These are phyloP conservation scores for Ophiorrhiza pumila DNA, from an alignment of 257 asterid species.

Conservation along the genomic window DNA sequence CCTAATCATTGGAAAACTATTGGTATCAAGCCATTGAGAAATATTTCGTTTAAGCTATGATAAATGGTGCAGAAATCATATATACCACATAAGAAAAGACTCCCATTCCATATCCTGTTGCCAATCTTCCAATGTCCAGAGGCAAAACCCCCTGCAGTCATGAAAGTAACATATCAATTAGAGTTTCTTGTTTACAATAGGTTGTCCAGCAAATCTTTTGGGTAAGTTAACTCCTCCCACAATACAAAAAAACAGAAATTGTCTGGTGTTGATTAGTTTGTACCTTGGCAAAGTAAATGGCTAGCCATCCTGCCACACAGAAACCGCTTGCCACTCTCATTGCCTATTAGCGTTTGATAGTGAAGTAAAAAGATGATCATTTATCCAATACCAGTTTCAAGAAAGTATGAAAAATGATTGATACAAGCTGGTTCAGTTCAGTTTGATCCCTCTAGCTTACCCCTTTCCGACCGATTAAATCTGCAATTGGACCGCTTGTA, in stretches of 20 bases:
- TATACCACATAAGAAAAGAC: conserved; percentile 83
- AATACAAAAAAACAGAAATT: not conserved
- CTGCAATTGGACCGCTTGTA: conserved; percentile 84
- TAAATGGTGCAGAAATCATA: no score
- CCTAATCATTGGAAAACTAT: conserved; percentile 35
- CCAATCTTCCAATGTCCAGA: conserved; percentile 80
- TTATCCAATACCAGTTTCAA: not conserved
- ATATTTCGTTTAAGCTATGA: not conserved
- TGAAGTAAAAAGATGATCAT: conserved; percentile 4
- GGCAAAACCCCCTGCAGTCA: conserved; percentile 41
- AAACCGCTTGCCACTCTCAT: conserved; percentile 70
- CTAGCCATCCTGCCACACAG: conserved; percentile 82
- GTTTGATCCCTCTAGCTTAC: conserved; percentile 33
- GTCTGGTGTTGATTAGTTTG: not conserved
- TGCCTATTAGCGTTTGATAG: conserved; percentile 56
- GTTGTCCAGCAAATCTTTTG: not conserved
- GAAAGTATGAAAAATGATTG: not conserved
- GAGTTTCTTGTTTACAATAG: not conserved
- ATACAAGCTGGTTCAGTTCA: conserved; percentile 5
- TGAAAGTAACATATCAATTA: conserved; percentile 18
- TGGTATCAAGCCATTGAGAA: not conserved
- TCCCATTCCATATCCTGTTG: conserved; percentile 97
- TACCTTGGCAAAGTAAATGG: conserved; percentile 86
- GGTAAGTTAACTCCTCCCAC: not conserved
- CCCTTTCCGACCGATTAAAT: conserved; percentile 83